These are phyloP conservation scores for Penicillium canariense DNA, from an alignment of 495 filamentous ascomycete genomes.

Conservation along the genomic window DNA sequence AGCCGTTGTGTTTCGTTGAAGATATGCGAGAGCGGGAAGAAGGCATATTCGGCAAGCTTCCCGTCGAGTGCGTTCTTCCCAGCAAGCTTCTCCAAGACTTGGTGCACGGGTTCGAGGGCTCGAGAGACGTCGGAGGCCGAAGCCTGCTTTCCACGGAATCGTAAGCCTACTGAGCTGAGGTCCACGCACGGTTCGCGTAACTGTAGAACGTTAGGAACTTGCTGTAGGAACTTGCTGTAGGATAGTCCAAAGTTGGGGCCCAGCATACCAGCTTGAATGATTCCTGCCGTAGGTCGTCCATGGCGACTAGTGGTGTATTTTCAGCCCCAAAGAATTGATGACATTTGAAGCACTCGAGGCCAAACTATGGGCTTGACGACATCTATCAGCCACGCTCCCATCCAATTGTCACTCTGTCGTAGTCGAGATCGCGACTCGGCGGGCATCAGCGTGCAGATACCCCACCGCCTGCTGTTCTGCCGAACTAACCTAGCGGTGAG, in stretches of 20 bases:
- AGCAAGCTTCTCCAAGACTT: slow-evolving; percentile 51
- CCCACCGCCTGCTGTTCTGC: slow-evolving; percentile 27
- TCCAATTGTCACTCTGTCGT: neutral
- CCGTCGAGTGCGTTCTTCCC: slow-evolving; percentile 60
- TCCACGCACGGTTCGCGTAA: slow-evolving; percentile 76
- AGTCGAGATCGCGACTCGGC: slow-evolving; percentile 3
- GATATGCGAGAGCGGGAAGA: slow-evolving; percentile 88
- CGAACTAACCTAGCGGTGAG: slow-evolving; percentile 20
- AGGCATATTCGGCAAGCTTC: slow-evolving; percentile 88
- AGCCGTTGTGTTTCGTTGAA: slow-evolving; percentile 72
- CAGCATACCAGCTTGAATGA: slow-evolving; percentile 39
- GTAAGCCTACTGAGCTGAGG: slow-evolving; percentile 67
- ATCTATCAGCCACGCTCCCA: neutral
- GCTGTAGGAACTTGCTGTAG: slow-evolving; percentile 11
- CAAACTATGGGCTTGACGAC: too few species aligned
- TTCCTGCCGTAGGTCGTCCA: slow-evolving; percentile 42
- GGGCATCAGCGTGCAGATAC: slow-evolving; percentile 2
- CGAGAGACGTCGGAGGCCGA: slow-evolving; percentile 53
- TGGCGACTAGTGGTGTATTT: slow-evolving; percentile 8
- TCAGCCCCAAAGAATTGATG: neutral
- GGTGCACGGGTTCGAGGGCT: slow-evolving; percentile 53
- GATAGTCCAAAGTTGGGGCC: neutral
- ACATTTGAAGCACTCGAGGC: too few species aligned
- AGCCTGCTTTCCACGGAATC: slow-evolving; percentile 52
- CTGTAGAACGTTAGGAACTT: slow-evolving; percentile 36